Evolutionary conservation across 169 alveolate species (phyloP).

Genomic region (Plasmodium berghei): DNA sequence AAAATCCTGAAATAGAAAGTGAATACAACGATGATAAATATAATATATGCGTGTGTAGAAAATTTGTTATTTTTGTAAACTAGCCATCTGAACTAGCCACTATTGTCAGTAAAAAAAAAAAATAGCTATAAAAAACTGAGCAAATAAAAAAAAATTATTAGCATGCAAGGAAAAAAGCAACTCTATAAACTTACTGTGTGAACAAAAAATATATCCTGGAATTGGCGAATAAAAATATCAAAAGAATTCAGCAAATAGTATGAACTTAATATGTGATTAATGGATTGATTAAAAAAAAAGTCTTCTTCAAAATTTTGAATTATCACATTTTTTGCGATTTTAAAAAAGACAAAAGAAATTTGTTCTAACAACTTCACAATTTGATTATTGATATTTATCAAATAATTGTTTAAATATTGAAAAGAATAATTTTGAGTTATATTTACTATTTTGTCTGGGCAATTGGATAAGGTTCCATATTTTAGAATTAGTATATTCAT

Average conservation of each 20-base stretch:
- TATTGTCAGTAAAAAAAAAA: too few species aligned
- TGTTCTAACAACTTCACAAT: conserved; percentile 1
- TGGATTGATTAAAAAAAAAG: conserved; percentile 30
- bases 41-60: too few species aligned
- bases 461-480: conserved; percentile 36
- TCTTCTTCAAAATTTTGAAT: conserved; percentile 14
- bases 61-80: too few species aligned
- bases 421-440: conserved; percentile 29
- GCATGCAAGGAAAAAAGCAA: background rate
- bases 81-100: too few species aligned
- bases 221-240: conserved; percentile 31
- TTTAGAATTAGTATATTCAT: conserved; percentile 34
- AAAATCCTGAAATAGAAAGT: background rate
- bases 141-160: too few species aligned
- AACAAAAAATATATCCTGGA: conserved; percentile 40
- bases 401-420: conserved; percentile 22
- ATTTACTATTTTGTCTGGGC: conserved; percentile 13
- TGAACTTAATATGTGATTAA: conserved; percentile 21
- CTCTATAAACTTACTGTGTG: conserved; percentile 13
- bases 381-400: conserved; percentile 11
- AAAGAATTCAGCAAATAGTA: conserved; percentile 44
- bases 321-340: conserved; percentile 15
- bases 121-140: too few species aligned
- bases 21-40: too few species aligned
- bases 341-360: conserved; percentile 31